phyloP scores from a whole-genome alignment of 2,329 filamentous ascomycete species.

The Apiospora koreana region DNA sequence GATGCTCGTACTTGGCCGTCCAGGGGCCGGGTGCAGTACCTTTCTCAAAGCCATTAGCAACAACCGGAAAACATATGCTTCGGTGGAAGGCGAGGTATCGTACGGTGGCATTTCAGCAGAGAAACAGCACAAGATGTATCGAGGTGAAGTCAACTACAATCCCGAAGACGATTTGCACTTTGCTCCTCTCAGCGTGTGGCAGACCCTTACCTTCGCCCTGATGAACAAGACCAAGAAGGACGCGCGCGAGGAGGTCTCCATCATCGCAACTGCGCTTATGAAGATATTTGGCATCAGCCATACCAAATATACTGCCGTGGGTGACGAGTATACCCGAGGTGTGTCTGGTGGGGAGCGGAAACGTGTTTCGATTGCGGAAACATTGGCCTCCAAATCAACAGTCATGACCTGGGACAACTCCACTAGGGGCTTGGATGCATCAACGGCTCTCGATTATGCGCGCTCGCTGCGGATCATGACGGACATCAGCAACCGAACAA shows the following conservation, averaged over 20 bases:
- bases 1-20: slow-evolving; percentile 68
- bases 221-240: slow-evolving; percentile 74
- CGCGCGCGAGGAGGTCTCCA: slow-evolving; percentile 61
- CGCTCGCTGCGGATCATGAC: slow-evolving; percentile 73
- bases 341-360: slow-evolving; percentile 81
- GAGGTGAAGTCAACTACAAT: slow-evolving; percentile 79
- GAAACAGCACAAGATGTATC: slow-evolving; percentile 67
- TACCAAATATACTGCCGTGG: slow-evolving; percentile 73
- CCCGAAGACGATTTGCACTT: slow-evolving; percentile 77
- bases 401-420: slow-evolving; percentile 81
- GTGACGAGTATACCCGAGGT: slow-evolving; percentile 71
- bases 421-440: slow-evolving; percentile 77
- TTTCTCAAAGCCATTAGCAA: slow-evolving; percentile 78
- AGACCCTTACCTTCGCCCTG: slow-evolving; percentile 74
- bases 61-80: slow-evolving; percentile 64
- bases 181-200: slow-evolving; percentile 73
- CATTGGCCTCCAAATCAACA: slow-evolving; percentile 70
- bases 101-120: slow-evolving; percentile 72
- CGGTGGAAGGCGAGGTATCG: slow-evolving; percentile 67
- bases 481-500: slow-evolving; percentile 66
- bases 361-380: slow-evolving; percentile 78
- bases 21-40: slow-evolving; percentile 74
- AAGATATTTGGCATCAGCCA: slow-evolving; percentile 80
- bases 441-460: slow-evolving; percentile 76
- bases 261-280: slow-evolving; percentile 70